These are phyloP conservation scores for Magnusiomyces paraingens DNA, from an alignment of 1,139 yeast genomes.

Conservation along the genomic window DNA sequence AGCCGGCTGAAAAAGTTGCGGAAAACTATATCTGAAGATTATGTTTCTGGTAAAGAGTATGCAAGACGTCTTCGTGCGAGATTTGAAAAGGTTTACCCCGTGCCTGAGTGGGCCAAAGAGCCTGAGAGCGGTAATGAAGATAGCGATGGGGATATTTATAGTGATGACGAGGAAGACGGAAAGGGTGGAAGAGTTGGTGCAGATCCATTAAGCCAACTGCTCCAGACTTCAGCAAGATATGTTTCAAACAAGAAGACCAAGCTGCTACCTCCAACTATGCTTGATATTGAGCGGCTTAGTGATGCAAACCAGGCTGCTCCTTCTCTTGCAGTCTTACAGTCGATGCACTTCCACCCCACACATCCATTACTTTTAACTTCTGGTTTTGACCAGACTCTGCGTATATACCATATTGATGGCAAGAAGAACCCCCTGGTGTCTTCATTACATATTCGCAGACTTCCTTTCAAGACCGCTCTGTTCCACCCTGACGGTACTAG, in stretches of 20 bases:
- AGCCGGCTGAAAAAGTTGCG: conserved; percentile 70
- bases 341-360: conserved; percentile 74
- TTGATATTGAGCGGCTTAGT: conserved; percentile 71
- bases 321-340: conserved; percentile 74
- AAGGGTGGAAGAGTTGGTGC: conserved; percentile 23
- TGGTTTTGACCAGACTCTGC: conserved; percentile 83
- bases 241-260: conserved; percentile 40
- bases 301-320: conserved; percentile 74
- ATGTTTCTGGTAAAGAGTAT: conserved; percentile 60
- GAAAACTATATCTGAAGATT: conserved; percentile 51
- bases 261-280: conserved; percentile 60
- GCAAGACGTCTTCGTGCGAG: conserved; percentile 70
- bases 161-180: conserved; percentile 37
- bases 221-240: conserved; percentile 54
- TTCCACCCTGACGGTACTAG: conserved; percentile 52
- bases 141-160: conserved; percentile 31
- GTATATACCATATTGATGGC: conserved; percentile 92
- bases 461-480: conserved; percentile 72
- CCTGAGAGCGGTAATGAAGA: conserved; percentile 25
- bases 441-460: conserved; percentile 66
- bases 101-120: conserved; percentile 71
- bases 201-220: conserved; percentile 47
- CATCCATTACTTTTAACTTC: conserved; percentile 84
- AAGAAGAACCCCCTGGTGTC: conserved; percentile 74
- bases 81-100: conserved; percentile 80